Base-by-base conservation (phyloP, 139 green algal genomes). In the Haematococcus lacustris region DNA sequence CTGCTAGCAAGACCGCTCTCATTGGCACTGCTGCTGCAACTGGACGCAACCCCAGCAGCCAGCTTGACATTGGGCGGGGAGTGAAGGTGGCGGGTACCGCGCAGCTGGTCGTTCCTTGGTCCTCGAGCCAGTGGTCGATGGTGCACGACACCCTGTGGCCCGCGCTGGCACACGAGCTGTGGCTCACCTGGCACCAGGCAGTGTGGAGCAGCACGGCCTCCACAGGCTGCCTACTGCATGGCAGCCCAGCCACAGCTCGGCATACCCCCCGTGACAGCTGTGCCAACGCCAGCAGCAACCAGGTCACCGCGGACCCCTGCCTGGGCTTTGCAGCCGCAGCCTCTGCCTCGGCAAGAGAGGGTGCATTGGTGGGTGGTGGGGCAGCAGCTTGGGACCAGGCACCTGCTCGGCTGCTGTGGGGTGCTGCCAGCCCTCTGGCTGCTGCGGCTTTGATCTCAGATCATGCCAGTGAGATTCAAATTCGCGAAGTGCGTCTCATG, bases 91-190 rank as follows among this genome's bases (percentile, higher is more conserved):
- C n/a, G n/a, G n/a, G n/a, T n/a, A n/a, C n/a, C n/a, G n/a, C n/a
- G n/a, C n/a, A n/a, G n/a, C n/a, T n/a, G n/a, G n/a, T n/a, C n/a
- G n/a, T n/a, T n/a, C n/a, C n/a, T n/a, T n/a, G n/a, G n/a, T n/a
- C n/a, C n/a, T n/a, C n/a, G n/a, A n/a, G n/a, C n/a, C n/a, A 82
- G 41, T 80, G 78, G 78, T 33, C 73, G 40, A 39, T 57, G 38
- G 7, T 75, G 51, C 32, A 78, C 71, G n/a, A 7, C 9, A 51
- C 59, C 53, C 70, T 84, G 50, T 70, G 90, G 51, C 79, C 78
- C 1, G 75, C 71, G 25, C 60, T 92, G 61, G 68, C 88, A 40
- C 85, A 93, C 66, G 88, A 96, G 47, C 77, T 91, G 26, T 96
- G 89, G 83, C 85, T 81, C 40, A 73, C 63, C 13, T 97, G 90